A percentile compares a stretch with the other conserved stretches of the same genome.
phyloP scores from a whole-genome alignment of 306 rosid genomes.

The Albizia julibrissin region DNA sequence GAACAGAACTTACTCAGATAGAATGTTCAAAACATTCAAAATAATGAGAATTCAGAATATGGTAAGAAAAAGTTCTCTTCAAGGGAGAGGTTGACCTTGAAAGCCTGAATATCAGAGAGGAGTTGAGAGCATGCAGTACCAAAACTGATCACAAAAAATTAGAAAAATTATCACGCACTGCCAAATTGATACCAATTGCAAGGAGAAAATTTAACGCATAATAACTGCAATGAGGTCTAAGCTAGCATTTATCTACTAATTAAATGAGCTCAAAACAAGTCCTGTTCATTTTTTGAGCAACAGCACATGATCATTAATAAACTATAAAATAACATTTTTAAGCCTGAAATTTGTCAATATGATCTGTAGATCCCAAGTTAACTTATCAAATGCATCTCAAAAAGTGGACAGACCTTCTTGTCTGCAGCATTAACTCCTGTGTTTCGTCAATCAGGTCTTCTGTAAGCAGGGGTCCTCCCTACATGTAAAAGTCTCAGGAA shows the following conservation, averaged over 20 bases:
- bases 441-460: constrained; percentile 92
- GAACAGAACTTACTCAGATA: constrained; percentile 33
- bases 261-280: neutral
- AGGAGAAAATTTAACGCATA: neutral
- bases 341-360: neutral
- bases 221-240: constrained; percentile 19
- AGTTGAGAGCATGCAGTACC: constrained; percentile 99
- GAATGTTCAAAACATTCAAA: constrained; percentile 27
- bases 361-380: constrained; percentile 14
- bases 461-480: constrained; percentile 93
- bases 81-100: constrained; percentile 68
- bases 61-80: constrained; percentile 29
- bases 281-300: neutral
- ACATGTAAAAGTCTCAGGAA: constrained; percentile 37
- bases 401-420: constrained; percentile 75
- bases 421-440: constrained; percentile 94
- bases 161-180: constrained; percentile 44
- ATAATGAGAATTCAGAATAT: constrained; percentile 30
- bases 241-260: neutral
- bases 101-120: constrained; percentile 98
- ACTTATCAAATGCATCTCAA: constrained; percentile 13
- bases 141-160: constrained; percentile 66
- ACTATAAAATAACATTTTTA: neutral
- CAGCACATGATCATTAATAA: neutral
- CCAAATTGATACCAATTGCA: constrained; percentile 2